Conservation (phyloP, 2,329 filamentous ascomycete genomes). For the Ustilaginoidea virens region DNA sequence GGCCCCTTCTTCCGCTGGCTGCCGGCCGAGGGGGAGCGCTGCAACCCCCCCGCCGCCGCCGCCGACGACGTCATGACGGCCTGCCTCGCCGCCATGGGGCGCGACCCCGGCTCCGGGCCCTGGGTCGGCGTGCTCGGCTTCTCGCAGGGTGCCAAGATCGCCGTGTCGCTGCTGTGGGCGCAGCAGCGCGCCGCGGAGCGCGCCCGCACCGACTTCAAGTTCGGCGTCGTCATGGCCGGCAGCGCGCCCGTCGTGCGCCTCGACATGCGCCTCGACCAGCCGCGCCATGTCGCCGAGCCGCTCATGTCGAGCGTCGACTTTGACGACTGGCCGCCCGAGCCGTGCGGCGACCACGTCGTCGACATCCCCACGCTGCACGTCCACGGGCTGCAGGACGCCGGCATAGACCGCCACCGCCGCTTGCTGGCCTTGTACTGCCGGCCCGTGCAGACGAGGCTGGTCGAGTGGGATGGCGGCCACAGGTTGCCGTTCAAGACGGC, state of each 20-base stretch:
- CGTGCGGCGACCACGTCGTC: conserved; percentile 21
- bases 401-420: conserved; percentile 32
- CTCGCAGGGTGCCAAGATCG: conserved; percentile 50
- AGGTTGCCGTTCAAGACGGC: conserved; percentile 51
- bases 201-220: conserved; percentile 12
- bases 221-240: conserved; percentile 21
- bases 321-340: conserved; percentile 29
- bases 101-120: conserved; percentile 36
- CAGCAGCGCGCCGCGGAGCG: conserved; percentile 25
- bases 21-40: conserved; percentile 34
- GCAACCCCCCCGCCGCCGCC: conserved; percentile 32
- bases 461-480: conserved; percentile 64
- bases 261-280: conserved; percentile 32
- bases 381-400: conserved; percentile 41
- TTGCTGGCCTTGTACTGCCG: conserved; percentile 46
- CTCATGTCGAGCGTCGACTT: conserved; percentile 10
- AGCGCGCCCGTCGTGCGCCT: conserved; percentile 16
- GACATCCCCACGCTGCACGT: conserved; percentile 20
- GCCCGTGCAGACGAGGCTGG: conserved; percentile 31
- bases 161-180: conserved; percentile 43
- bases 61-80: conserved; percentile 22
- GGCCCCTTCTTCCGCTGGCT: conserved; percentile 51
- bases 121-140: conserved; percentile 51
- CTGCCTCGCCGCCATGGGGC: conserved; percentile 31
- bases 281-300: conserved; percentile 22